These are phyloP conservation scores for Thraustochytrium striatum DNA, from an alignment of 352 stramenopile genomes.

Conservation along the genomic window DNA sequence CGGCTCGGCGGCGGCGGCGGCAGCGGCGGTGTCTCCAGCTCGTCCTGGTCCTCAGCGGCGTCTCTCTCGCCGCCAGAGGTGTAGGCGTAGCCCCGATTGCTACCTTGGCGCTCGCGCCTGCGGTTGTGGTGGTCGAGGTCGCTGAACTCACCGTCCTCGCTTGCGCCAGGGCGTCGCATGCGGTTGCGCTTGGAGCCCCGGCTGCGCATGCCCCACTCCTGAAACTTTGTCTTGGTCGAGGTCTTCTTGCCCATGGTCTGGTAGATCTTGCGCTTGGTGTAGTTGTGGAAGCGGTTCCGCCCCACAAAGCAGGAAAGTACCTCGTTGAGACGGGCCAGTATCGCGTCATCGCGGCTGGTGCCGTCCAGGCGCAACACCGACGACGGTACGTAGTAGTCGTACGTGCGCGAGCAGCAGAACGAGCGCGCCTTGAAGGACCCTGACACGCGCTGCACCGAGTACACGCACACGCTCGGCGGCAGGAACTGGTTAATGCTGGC, in stretches of 20 bases:
- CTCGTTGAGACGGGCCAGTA: conserved; percentile 56
- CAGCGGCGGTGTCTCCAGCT: too few relatives aligned
- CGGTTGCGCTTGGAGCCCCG: conserved; percentile 4
- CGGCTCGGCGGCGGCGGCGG: too few relatives aligned
- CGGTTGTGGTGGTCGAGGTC: too few relatives aligned
- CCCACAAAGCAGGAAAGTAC: conserved; percentile 65
- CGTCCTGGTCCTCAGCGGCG: too few relatives aligned
- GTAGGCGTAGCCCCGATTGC: too few relatives aligned
- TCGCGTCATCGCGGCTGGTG: conserved; percentile 60
- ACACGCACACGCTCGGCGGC: conserved; percentile 72
- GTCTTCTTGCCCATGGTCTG: too few relatives aligned
- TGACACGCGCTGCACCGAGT: conserved; percentile 76
- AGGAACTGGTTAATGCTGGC: conserved; percentile 71
- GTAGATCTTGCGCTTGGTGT: conserved; percentile 66
- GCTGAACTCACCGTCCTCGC: background rate
- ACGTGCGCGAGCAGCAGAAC: conserved; percentile 77
- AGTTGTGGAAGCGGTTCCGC: conserved; percentile 84
- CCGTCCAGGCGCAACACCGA: conserved; percentile 60
- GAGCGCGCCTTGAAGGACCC: conserved; percentile 79
- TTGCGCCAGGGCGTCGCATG: background rate
- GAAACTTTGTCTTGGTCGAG: too few relatives aligned
- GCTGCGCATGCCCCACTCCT: too few relatives aligned
- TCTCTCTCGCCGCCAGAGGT: too few relatives aligned
- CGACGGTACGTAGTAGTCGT: conserved; percentile 81
- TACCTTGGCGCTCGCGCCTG: too few relatives aligned